Conservation (phyloP, 1,284 basidiomycete genomes). For the Ustilago tritici region DNA sequence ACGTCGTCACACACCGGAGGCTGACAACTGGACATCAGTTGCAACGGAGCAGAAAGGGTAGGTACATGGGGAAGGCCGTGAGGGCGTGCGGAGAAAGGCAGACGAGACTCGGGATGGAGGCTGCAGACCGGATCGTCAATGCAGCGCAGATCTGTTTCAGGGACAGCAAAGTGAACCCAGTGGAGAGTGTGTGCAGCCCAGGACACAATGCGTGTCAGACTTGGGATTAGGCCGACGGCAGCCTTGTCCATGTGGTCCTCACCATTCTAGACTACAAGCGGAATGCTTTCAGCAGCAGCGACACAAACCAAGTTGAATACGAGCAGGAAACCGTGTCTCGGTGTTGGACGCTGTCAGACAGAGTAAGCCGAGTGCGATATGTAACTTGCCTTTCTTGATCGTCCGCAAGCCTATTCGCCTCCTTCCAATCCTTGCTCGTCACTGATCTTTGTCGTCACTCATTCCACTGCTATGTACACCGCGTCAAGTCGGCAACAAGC, state of each 20-base stretch:
- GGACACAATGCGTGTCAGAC: no score
- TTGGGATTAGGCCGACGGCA: background rate
- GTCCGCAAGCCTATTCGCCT: background rate
- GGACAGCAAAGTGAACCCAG: no score
- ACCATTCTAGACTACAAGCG: background rate
- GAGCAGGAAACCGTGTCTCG: background rate
- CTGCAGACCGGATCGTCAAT: slow-evolving; percentile 32
- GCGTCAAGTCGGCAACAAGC: no score
- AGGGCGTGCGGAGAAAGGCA: background rate
- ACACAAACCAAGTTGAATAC: background rate
- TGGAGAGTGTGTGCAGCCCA: no score
- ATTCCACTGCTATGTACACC: no score
- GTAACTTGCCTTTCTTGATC: slow-evolving; percentile 11
- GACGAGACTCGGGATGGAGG: slow-evolving; percentile 17
- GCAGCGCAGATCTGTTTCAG: slow-evolving; percentile 32
- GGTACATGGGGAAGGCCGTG: background rate
- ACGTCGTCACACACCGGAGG: background rate
- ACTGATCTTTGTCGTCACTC: no score
- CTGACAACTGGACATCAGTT: background rate
- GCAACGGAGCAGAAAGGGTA: background rate
- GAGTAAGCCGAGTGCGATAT: slow-evolving; percentile 8
- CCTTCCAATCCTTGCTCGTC: no score
- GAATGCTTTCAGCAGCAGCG: slow-evolving; percentile 8
- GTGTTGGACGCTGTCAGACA: slow-evolving; percentile 9
- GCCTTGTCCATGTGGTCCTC: slow-evolving; percentile 1